Evolutionary conservation across 1,284 basidiomycete species (phyloP).

Genomic region (Puccinia coronata): DNA sequence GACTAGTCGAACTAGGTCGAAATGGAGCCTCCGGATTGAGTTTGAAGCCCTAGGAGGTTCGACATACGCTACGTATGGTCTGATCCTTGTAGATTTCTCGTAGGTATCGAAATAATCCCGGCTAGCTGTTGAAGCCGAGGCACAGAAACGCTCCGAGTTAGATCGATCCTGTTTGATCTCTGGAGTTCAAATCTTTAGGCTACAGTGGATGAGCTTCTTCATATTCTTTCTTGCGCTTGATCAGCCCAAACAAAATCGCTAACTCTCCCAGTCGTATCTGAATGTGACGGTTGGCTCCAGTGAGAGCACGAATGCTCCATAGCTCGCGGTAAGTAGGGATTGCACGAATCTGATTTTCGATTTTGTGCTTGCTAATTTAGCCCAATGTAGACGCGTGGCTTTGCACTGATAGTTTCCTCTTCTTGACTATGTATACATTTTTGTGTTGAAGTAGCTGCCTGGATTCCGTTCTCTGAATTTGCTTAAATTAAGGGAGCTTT

Average conservation of each 20-base stretch:
- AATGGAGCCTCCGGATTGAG: too few relatives aligned
- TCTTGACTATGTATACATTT: too few relatives aligned
- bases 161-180: too few relatives aligned
- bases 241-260: background rate
- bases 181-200: background rate
- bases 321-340: background rate
- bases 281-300: background rate
- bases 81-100: too few relatives aligned
- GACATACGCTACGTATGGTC: too few relatives aligned
- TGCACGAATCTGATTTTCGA: background rate
- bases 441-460: background rate
- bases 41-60: too few relatives aligned
- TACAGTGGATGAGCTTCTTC: background rate
- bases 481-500: constrained; percentile 10
- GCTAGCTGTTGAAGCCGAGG: too few relatives aligned
- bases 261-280: background rate
- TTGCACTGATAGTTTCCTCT: background rate
- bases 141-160: background rate
- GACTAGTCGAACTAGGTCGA: too few relatives aligned
- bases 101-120: too few relatives aligned
- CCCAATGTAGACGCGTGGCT: background rate
- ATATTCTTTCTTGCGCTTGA: background rate
- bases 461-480: background rate
- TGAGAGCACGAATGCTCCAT: background rate
- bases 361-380: background rate